Percentiles rank a stretch among this genome's conserved stretches.
Evolutionary conservation across 2,329 filamentous ascomycete genomes (phyloP).

Genomic region (Samsoniella hepiali): DNA sequence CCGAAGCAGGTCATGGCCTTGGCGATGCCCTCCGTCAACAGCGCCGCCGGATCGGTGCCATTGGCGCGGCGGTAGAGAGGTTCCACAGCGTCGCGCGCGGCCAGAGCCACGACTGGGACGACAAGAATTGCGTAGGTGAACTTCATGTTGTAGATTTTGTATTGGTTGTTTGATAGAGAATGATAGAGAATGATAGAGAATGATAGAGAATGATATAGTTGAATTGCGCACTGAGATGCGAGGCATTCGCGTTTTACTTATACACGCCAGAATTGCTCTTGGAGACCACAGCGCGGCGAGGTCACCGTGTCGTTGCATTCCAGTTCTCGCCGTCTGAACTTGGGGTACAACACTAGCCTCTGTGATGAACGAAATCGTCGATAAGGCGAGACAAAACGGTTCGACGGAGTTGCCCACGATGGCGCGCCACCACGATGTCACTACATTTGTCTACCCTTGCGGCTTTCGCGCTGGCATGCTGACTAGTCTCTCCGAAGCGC

Average conservation of each 20-base stretch:
- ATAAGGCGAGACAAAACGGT: background rate
- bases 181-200: no score
- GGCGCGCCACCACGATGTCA: background rate
- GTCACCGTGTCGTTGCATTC: background rate
- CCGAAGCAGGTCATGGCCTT: background rate
- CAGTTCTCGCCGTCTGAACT: background rate
- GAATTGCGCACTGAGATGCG: background rate
- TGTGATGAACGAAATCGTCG: background rate
- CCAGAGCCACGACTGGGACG: background rate
- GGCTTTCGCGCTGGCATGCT: background rate
- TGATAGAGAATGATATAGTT: no score
- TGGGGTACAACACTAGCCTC: background rate
- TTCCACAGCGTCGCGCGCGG: background rate
- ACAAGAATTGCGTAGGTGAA: background rate
- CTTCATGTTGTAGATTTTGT: background rate
- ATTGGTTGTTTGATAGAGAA: no score
- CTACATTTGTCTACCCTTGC: background rate
- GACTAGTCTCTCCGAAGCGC: background rate
- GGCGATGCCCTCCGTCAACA: background rate
- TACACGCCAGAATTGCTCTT: background rate
- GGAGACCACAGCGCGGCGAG: background rate
- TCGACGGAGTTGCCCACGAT: background rate
- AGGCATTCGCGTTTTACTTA: background rate
- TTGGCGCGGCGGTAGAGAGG: background rate
- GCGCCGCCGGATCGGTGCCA: background rate